Percentiles rank a stretch among this genome's conserved stretches.
Conservation (phyloP, 331 rosid species). For the Malus hybrid region DNA sequence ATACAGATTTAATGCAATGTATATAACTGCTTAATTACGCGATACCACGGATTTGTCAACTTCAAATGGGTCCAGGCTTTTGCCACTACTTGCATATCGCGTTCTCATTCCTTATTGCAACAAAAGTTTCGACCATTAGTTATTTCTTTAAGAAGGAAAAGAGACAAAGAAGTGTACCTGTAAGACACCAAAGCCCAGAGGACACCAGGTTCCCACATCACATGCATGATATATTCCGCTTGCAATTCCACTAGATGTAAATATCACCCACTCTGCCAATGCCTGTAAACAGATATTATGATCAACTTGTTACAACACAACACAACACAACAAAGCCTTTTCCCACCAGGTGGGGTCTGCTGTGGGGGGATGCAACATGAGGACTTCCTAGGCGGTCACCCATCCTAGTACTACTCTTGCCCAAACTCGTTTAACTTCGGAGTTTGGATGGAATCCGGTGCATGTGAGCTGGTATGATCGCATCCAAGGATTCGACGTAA, state of each 20-base stretch:
- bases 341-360: too few species aligned
- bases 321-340: background rate
- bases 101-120: background rate
- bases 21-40: background rate
- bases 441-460: too few species aligned
- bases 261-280: constrained; percentile 76
- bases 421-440: too few species aligned
- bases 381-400: too few species aligned
- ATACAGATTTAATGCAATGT: background rate
- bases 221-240: constrained; percentile 94
- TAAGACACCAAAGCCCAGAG: constrained; percentile 51
- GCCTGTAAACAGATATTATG: constrained; percentile 50
- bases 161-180: constrained; percentile 49
- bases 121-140: background rate
- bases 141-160: background rate
- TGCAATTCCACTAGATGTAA: constrained; percentile 78
- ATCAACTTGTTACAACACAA: background rate
- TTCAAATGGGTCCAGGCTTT: background rate
- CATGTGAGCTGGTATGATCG: too few species aligned
- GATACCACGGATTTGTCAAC: background rate
- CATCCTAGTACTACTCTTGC: too few species aligned
- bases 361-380: too few species aligned
- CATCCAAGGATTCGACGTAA: too few species aligned
- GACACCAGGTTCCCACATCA: constrained; percentile 96
- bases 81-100: background rate